Base-by-base conservation (phyloP, 1,139 yeast species). In the Debaryomyces coudertii region DNA sequence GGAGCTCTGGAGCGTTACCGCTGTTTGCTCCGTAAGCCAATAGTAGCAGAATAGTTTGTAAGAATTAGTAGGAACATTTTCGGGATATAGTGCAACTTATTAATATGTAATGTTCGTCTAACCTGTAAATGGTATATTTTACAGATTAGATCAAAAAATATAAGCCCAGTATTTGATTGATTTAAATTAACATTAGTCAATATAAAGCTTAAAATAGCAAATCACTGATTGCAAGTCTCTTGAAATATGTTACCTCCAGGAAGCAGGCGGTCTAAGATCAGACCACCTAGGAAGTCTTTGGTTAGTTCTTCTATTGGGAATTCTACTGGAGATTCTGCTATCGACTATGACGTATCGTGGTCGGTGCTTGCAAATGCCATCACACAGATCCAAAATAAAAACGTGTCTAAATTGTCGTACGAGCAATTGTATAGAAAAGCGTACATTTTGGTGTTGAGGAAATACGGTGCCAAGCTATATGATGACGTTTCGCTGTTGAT, bases 401-500 rank as follows among this genome's bases (percentile, higher is more conserved):
- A 87, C 60, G 92, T 90, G 8, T 82, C 90, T 4, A 78, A 80
- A 48, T 71, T 92, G 27, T 87, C 96, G 1, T 93, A 89, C 61
- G 97, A 90, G 56, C 89, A 85, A 54, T 75, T 93, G 1, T 93
- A 93, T 62, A 72, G 96, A 43, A 82, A 85, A 31, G 90, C 95
- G 0, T 93, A 93, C 60, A 82, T 83, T 16, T 63, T 90, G 35
- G 97, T 90, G 2, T 65, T 90, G 38, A 77, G 88, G 48, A 90
- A 89, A 55, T 79, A 77, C 54, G 96, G 96, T 2, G 80, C 77
- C 34, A 75, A 75, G 53, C 69, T 93, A 1, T 90, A 92, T 57
- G 85, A 80, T 5, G 77, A 82, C 40, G 85, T 90, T 11, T 66
- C 78, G 29, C 65, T 57, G 5, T 70, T 82, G 25, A 73, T 90